phyloP scores from a whole-genome alignment of 2,329 filamentous ascomycete genomes.

The Lomentospora prolificans region DNA sequence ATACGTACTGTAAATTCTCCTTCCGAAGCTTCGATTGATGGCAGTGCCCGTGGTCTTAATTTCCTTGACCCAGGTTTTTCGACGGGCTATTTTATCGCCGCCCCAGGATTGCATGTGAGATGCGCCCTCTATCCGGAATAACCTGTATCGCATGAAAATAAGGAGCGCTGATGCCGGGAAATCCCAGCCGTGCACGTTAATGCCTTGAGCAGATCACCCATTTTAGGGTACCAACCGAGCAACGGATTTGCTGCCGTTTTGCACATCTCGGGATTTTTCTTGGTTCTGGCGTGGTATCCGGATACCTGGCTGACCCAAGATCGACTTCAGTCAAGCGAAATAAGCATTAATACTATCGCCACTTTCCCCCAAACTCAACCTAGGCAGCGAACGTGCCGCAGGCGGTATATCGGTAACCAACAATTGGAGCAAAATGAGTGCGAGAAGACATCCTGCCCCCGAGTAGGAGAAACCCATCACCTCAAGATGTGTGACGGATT shows the following conservation, averaged over 20 bases:
- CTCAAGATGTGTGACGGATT: background rate
- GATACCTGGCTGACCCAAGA: background rate
- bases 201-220: conserved; percentile 5
- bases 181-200: conserved; percentile 3
- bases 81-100: background rate
- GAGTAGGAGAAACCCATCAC: background rate
- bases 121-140: background rate
- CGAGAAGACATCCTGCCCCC: background rate
- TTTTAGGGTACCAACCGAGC: background rate
- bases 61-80: conserved; percentile 6
- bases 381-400: too few species aligned
- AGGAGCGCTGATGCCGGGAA: background rate
- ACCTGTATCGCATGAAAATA: background rate
- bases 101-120: background rate
- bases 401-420: background rate
- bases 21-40: background rate
- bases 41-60: conserved; percentile 4
- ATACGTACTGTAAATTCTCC: conserved; percentile 1
- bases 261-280: conserved; percentile 9
- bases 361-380: too few species aligned
- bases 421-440: background rate
- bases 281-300: background rate
- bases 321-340: background rate
- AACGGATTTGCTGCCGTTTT: conserved; percentile 7
- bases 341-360: too few species aligned